Evolutionary conservation across 768 basidiomycete species (phyloP), one percentile per base, ranked within the genome.

Genomic region (Phylloporus arenicola): DNA sequence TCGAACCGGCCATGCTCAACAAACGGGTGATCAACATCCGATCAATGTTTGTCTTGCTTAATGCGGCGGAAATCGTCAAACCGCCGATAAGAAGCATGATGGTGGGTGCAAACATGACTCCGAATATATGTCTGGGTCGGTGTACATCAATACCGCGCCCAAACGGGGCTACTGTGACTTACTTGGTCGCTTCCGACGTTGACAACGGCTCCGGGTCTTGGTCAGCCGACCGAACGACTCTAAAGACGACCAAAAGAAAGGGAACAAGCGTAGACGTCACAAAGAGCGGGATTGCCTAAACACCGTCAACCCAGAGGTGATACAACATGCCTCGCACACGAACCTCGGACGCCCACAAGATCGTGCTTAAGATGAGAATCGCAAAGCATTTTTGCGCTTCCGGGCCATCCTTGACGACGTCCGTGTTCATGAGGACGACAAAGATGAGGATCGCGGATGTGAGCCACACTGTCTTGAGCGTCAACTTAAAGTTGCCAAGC

Each of bases 41-140:
- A 70, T 98, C 96, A 53, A 98, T 92, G 55, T 88, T 88, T 6
- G 94, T 94, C 73, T 97, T 98, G 72, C 87, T 89, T 20, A 99
- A 72, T 0, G 94, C 96, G 10, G 94, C 92, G 0, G 96, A 92
- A 55, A 98, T 95, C 9, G 95, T 98, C 76, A 98, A 95, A 27
- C 96, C 95, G 10, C 93, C 93, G 57, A 95, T 91, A 44, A 98
- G 84, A 31, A 99, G 87, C 91, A 97, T 95, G 68, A 99, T 96
- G 0, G 94, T 99, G 0, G 93, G 91, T 0, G 89, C 89, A 70
- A 99, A 97, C 92, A 98, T 98, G 43, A 82, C 78, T 0, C 91
- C 89, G 67, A 98, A 98, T 50, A 97, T 80, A 65, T 78, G 92
- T 71, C 92, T 95, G 52, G 20, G 54, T 16, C 11, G 14, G 24